Evolutionary conservation across 805 yeast genomes (phyloP).

Genomic region (Brettanomyces naardenensis): DNA sequence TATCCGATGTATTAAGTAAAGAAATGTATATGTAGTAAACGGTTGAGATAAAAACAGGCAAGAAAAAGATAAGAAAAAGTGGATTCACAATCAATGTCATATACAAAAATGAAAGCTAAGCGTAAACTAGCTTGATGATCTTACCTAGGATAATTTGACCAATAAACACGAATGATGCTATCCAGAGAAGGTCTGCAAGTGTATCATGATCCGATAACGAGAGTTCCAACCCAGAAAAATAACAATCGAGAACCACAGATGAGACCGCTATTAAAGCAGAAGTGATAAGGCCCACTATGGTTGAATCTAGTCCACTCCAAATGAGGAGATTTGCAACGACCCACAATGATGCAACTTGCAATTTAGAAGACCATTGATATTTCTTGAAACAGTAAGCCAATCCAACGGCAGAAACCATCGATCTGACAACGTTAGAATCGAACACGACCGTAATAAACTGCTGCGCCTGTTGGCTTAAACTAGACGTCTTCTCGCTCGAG

Average conservation of each 20-base stretch:
- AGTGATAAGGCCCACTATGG: constrained; percentile 14
- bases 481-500: neutral
- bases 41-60: too few relatives aligned
- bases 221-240: constrained; percentile 2
- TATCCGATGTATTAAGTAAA: neutral
- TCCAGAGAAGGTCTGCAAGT: constrained; percentile 41
- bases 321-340: constrained; percentile 53
- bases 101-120: neutral
- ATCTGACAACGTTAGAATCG: constrained; percentile 24
- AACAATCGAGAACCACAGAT: constrained; percentile 10
- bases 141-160: constrained; percentile 63
- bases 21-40: neutral
- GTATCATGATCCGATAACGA: constrained; percentile 8
- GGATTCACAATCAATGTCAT: too few relatives aligned
- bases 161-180: constrained; percentile 58
- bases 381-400: constrained; percentile 63
- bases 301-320: constrained; percentile 37
- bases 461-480: neutral
- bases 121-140: constrained; percentile 41
- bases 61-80: too few relatives aligned
- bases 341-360: constrained; percentile 62
- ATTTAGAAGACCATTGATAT: constrained; percentile 58
- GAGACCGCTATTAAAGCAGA: constrained; percentile 13
- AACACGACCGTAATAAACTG: constrained; percentile 24
- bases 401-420: constrained; percentile 59